Conservation (phyloP, 2,329 filamentous ascomycete genomes). For the Pestalotiopsis sp. region DNA sequence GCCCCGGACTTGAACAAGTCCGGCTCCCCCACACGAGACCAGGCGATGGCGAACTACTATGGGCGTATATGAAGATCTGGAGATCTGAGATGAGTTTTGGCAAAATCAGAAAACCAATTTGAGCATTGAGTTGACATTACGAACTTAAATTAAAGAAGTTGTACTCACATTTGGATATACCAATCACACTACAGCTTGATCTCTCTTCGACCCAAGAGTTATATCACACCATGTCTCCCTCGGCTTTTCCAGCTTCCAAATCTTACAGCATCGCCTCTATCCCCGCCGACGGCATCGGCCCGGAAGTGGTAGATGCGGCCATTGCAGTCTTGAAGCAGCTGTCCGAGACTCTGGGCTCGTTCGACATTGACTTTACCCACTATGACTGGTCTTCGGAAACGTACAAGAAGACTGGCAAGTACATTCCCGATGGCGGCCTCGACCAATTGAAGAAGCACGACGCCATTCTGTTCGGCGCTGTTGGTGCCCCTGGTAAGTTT, state of each 20-base stretch:
- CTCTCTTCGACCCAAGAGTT: background rate
- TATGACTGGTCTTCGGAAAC: conserved; percentile 70
- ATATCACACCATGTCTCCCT: conserved; percentile 20
- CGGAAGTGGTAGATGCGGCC: conserved; percentile 63
- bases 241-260: conserved; percentile 24
- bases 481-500: conserved; percentile 55
- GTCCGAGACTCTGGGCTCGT: conserved; percentile 53
- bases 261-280: conserved; percentile 61
- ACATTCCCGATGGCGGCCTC: conserved; percentile 64
- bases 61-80: background rate
- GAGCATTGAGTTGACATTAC: background rate
- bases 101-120: background rate
- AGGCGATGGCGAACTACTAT: background rate
- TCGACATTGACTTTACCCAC: conserved; percentile 63
- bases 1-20: background rate
- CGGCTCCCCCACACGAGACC: background rate
- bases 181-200: background rate
- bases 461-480: conserved; percentile 67
- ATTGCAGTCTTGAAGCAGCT: conserved; percentile 63
- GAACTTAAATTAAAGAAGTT: background rate
- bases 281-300: conserved; percentile 66
- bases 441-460: conserved; percentile 50
- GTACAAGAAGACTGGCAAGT: conserved; percentile 67
- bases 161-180: background rate
- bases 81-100: background rate